phyloP scores from a whole-genome alignment of 345 rosid genomes.

The Rubroshorea leprosula region DNA sequence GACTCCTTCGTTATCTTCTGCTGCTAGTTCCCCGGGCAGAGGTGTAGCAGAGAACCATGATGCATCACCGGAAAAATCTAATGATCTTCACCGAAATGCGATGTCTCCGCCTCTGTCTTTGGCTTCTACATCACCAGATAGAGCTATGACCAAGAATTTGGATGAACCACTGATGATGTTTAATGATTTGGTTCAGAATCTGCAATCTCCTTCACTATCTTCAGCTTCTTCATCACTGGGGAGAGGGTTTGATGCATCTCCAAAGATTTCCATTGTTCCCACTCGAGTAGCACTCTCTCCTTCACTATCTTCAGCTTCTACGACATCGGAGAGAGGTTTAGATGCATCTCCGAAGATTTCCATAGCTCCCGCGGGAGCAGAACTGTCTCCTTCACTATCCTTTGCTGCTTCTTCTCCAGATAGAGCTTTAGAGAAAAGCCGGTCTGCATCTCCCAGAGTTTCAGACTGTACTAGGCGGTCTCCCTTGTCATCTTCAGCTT shows the following conservation, averaged over 20 bases:
- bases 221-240: conserved; percentile 19
- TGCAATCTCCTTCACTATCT: conserved; percentile 17
- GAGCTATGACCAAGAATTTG: too few species aligned
- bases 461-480: conserved; percentile 7
- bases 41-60: too few species aligned
- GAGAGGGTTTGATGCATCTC: conserved; percentile 25
- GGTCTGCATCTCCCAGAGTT: conserved; percentile 19
- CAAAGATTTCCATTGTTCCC: neutral
- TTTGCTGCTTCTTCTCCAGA: conserved; percentile 38
- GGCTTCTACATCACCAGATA: too few species aligned
- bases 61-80: neutral
- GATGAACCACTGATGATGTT: too few species aligned
- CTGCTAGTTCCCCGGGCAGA: conserved; percentile 41
- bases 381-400: conserved; percentile 25
- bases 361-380: too few species aligned
- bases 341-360: conserved; percentile 33
- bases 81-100: too few species aligned
- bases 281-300: conserved; percentile 24
- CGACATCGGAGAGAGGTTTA: conserved; percentile 31
- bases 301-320: conserved; percentile 28
- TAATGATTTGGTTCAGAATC: too few species aligned
- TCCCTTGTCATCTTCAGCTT: conserved; percentile 6
- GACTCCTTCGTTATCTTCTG: conserved; percentile 33
- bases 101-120: too few species aligned
- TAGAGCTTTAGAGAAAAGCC: conserved; percentile 24